phyloP scores from a whole-genome alignment of 2,329 filamentous ascomycete species.

The Alternaria novae-zelandiae region DNA sequence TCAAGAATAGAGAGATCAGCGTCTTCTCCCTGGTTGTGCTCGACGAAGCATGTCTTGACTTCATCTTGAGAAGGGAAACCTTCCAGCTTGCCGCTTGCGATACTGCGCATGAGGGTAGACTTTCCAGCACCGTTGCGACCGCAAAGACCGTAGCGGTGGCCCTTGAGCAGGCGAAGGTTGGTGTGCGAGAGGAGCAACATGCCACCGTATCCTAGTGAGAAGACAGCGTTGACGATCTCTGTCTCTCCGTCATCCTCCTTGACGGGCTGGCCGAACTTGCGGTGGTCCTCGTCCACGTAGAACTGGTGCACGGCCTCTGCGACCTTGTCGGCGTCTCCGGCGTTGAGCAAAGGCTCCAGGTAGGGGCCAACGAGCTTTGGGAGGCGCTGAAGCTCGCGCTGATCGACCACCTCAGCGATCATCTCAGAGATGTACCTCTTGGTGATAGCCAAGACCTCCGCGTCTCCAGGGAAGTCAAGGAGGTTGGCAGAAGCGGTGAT shows the following conservation, averaged over 20 bases:
- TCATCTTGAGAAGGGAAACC: slow-evolving; percentile 93
- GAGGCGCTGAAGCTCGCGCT: slow-evolving; percentile 78
- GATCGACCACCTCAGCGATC: slow-evolving; percentile 87
- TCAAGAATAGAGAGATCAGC: slow-evolving; percentile 95
- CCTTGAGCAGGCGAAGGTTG: slow-evolving; percentile 91
- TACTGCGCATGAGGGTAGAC: slow-evolving; percentile 98
- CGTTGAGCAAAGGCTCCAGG: slow-evolving; percentile 71
- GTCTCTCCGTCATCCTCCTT: slow-evolving; percentile 91
- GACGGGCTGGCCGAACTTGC: slow-evolving; percentile 82
- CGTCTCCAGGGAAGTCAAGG: slow-evolving; percentile 65
- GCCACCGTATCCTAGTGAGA: slow-evolving; percentile 95
- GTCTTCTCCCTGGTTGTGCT: slow-evolving; percentile 98
- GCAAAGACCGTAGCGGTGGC: slow-evolving; percentile 95
- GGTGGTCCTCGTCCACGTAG: slow-evolving; percentile 83
- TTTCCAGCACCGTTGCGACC: slow-evolving; percentile 97
- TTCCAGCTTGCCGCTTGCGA: slow-evolving; percentile 93
- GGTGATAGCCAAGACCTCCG: slow-evolving; percentile 67
- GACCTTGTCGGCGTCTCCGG: slow-evolving; percentile 68
- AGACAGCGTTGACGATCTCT: slow-evolving; percentile 97
- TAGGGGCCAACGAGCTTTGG: slow-evolving; percentile 74
- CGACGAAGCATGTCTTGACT: slow-evolving; percentile 94
- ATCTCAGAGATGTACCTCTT: slow-evolving; percentile 80
- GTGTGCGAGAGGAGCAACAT: slow-evolving; percentile 97
- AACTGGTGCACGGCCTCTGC: slow-evolving; percentile 76
- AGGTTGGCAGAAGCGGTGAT: slow-evolving; percentile 73